phyloP scores from a whole-genome alignment of 2,329 filamentous ascomycete genomes.

The Diaporthe nobilis region DNA sequence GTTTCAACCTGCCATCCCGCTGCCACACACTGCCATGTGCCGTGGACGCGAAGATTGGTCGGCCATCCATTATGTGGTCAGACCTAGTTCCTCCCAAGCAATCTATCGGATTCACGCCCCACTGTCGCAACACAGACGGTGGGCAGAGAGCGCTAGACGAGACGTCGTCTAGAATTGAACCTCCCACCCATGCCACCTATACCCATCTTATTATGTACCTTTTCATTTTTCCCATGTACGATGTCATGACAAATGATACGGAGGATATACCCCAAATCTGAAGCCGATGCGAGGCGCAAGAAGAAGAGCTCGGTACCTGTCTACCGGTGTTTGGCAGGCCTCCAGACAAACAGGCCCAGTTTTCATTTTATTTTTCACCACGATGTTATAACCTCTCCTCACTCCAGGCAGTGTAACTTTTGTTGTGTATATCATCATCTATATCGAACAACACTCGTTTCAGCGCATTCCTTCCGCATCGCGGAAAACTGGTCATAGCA shows the following conservation, averaged over 20 bases:
- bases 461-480: slow-evolving; percentile 1
- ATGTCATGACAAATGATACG: slow-evolving; percentile 37
- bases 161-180: not conserved
- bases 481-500: not conserved
- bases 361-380: slow-evolving; percentile 7
- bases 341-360: slow-evolving; percentile 16
- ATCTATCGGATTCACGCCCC: slow-evolving; percentile 9
- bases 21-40: slow-evolving; percentile 22
- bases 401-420: not conserved
- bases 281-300: slow-evolving; percentile 23
- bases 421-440: not conserved
- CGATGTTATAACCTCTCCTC: not conserved
- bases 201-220: slow-evolving; percentile 3
- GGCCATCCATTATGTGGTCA: not conserved
- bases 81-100: slow-evolving; percentile 25
- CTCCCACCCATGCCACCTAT: not conserved
- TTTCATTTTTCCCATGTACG: slow-evolving; percentile 13
- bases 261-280: slow-evolving; percentile 42
- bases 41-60: slow-evolving; percentile 11
- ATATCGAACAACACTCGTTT: slow-evolving; percentile 28
- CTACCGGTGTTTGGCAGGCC: slow-evolving; percentile 15
- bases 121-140: slow-evolving; percentile 6
- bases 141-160: not conserved
- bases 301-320: not conserved
- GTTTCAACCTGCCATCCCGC: not conserved